Conservation (phyloP, 1,284 basidiomycete species). For the Sparassis latifolia region DNA sequence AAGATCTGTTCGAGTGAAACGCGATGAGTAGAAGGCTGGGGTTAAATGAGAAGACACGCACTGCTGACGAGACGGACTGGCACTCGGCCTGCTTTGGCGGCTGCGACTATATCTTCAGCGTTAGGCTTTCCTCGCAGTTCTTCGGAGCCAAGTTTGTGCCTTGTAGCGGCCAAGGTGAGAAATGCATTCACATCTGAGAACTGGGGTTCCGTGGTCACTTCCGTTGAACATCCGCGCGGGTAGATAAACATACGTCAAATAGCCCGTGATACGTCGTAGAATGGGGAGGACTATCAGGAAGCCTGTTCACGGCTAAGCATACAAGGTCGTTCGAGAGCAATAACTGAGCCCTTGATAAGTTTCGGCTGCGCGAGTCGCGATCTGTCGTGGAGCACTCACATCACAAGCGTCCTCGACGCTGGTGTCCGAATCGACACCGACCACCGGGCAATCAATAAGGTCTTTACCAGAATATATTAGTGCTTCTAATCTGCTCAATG, state of each 20-base stretch:
- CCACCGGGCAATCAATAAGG: slow-evolving; percentile 58
- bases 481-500: neutral
- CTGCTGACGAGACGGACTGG: slow-evolving; percentile 71
- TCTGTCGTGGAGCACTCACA: slow-evolving; percentile 30
- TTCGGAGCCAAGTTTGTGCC: slow-evolving; percentile 56
- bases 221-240: neutral
- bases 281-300: slow-evolving; percentile 22
- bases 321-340: slow-evolving; percentile 54
- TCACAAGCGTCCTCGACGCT: slow-evolving; percentile 78
- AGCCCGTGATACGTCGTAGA: slow-evolving; percentile 46
- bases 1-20: slow-evolving; percentile 42
- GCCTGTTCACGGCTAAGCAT: slow-evolving; percentile 57
- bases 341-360: slow-evolving; percentile 31
- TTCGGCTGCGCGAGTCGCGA: neutral
- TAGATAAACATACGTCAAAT: slow-evolving; percentile 55
- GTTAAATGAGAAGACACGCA: slow-evolving; percentile 31
- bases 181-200: slow-evolving; percentile 80
- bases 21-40: neutral
- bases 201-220: slow-evolving; percentile 27
- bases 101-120: slow-evolving; percentile 59
- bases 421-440: slow-evolving; percentile 55
- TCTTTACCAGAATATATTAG: slow-evolving; percentile 30
- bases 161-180: slow-evolving; percentile 69
- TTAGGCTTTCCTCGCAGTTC: slow-evolving; percentile 52
- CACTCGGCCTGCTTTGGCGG: slow-evolving; percentile 64